These are phyloP conservation scores for Cyberlindnera veronae DNA, from an alignment of 805 yeast genomes.

Conservation along the genomic window DNA sequence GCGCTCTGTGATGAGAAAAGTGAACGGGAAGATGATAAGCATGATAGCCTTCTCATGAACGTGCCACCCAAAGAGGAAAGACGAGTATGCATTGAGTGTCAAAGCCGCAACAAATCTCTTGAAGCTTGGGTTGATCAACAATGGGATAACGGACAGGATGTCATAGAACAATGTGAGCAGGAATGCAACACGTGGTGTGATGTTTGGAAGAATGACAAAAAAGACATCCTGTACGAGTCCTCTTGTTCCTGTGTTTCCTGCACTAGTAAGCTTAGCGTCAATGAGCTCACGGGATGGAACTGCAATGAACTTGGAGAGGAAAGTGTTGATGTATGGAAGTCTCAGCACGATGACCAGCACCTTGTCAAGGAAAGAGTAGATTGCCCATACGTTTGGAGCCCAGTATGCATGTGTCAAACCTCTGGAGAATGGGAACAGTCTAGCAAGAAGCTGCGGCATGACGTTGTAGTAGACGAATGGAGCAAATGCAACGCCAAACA, in stretches of 20 bases:
- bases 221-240: conserved; percentile 91
- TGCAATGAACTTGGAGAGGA: conserved; percentile 34
- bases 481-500: conserved; percentile 66
- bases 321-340: conserved; percentile 35
- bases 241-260: conserved; percentile 54
- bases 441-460: conserved; percentile 56
- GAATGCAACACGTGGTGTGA: conserved; percentile 76
- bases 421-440: conserved; percentile 90
- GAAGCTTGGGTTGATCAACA: conserved; percentile 66
- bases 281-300: conserved; percentile 32
- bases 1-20: conserved; percentile 69
- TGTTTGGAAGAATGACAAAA: conserved; percentile 75
- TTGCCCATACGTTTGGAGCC: conserved; percentile 98
- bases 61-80: conserved; percentile 97
- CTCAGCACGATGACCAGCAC: conserved; percentile 47
- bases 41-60: conserved; percentile 98
- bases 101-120: conserved; percentile 79
- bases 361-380: conserved; percentile 82
- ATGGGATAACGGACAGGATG: conserved; percentile 68
- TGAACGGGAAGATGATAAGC: conserved; percentile 81
- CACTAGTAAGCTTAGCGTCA: conserved; percentile 29
- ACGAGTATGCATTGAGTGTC: conserved; percentile 86
- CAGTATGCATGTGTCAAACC: conserved; percentile 98
- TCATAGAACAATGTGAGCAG: conserved; percentile 82
- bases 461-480: conserved; percentile 65